Evolutionary conservation across 768 basidiomycete species (phyloP), one percentile per base, ranked within the genome.

Genomic region (Leccinum rimulosum): DNA sequence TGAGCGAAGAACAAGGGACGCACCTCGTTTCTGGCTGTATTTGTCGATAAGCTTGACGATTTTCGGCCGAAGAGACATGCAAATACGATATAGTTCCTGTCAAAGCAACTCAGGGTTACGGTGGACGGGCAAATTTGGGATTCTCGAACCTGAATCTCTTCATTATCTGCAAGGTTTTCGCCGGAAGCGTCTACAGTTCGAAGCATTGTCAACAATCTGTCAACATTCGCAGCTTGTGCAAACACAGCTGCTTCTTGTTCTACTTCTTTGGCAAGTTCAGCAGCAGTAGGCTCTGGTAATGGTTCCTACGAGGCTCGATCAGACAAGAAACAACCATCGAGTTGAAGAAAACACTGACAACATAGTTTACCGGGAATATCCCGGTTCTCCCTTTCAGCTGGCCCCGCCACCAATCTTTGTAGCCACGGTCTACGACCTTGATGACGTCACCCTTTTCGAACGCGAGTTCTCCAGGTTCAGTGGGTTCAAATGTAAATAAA

Each of bases 371-470:
- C 0, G 96, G 96, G 74, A 98, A 98, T 50, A 98, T 98, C 48
- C 94, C 94, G 3, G 94, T 93, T 58, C 91, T 78, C 0, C 93
- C 95, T 68, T 86, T 90, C 49, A 95, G 73, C 65, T 97, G 94
- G 1, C 96, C 96, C 25, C 93, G 76, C 93, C 95, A 98, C 96
- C 96, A 98, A 70, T 97, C 94, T 66, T 92, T 89, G 73, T 96
- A 96, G 25, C 88, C 89, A 27, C 93, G 84, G 71, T 97, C 94
- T 25, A 98, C 87, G 14, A 98, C 95, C 68, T 94, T 93, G 78
- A 98, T 94, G 50, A 96, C 79, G 63, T 97, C 95, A 2, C 95
- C 96, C 64, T 89, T 89, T 53, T 93, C 88, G 68, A 98, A 96
- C 1, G 88, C 86, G 2, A 98, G 81, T 70, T 98, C 96, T 11